Conservation (phyloP, 768 basidiomycete genomes). For the Mycena floridula region DNA sequence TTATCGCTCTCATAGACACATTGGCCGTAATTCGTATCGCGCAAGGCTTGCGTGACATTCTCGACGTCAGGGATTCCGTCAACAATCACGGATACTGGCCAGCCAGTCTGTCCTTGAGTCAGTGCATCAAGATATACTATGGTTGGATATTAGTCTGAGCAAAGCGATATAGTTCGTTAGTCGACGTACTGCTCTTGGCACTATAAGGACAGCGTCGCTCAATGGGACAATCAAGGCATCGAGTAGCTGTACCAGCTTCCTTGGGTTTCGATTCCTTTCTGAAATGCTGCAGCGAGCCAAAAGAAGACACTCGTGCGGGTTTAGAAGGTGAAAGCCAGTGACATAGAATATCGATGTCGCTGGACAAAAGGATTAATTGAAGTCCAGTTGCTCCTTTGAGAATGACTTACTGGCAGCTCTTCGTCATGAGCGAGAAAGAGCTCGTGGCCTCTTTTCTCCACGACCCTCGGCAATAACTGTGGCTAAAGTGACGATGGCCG, state of each 20-base stretch:
- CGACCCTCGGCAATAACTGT: slow-evolving; percentile 81
- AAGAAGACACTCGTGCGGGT: slow-evolving; percentile 72
- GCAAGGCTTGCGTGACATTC: slow-evolving; percentile 71
- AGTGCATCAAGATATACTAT: slow-evolving; percentile 82
- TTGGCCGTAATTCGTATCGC: slow-evolving; percentile 63
- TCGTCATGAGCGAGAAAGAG: slow-evolving; percentile 83
- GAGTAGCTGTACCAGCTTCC: slow-evolving; percentile 56
- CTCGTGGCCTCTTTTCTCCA: slow-evolving; percentile 68
- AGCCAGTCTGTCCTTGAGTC: slow-evolving; percentile 40
- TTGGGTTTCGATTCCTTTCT: slow-evolving; percentile 64
- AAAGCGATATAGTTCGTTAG: neutral
- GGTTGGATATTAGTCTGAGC: slow-evolving; percentile 2
- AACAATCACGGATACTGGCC: slow-evolving; percentile 66
- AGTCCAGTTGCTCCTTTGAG: too few relatives aligned
- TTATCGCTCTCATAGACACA: slow-evolving; percentile 85
- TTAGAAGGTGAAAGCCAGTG: slow-evolving; percentile 65
- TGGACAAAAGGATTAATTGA: slow-evolving; percentile 22
- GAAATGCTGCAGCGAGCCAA: slow-evolving; percentile 83
- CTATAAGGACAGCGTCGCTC: slow-evolving; percentile 79
- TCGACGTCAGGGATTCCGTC: slow-evolving; percentile 87
- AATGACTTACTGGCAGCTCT: slow-evolving; percentile 81
- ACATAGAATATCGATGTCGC: slow-evolving; percentile 82
- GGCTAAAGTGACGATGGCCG: slow-evolving; percentile 84
- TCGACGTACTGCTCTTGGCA: slow-evolving; percentile 68
- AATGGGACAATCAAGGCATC: slow-evolving; percentile 73